Conservation (phyloP, 257 asterid genomes). For the Solanum neorickii region DNA sequence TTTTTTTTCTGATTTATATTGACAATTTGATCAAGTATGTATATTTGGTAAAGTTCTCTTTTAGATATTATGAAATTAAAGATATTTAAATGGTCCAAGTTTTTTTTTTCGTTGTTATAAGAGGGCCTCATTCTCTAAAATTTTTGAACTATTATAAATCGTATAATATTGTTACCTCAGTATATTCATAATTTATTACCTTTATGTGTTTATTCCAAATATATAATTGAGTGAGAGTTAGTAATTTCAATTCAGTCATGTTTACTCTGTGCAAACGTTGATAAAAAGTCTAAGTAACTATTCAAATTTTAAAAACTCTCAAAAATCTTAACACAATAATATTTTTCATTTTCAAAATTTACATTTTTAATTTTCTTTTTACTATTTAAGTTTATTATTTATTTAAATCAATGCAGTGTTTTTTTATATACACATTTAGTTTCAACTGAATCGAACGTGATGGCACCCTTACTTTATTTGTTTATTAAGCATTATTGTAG, state of each 20-base stretch:
- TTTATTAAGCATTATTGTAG: background rate
- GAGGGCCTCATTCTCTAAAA: too few species aligned
- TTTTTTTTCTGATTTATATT: too few species aligned
- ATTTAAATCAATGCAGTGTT: background rate
- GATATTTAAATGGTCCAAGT: background rate
- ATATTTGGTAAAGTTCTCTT: too few species aligned
- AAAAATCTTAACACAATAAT: too few species aligned
- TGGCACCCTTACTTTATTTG: background rate
- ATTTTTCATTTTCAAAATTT: background rate
- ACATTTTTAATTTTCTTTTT: too few species aligned
- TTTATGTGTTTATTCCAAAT: background rate
- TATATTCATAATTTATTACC: background rate
- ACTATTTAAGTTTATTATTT: background rate
- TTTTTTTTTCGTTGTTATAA: background rate
- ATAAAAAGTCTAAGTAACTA: background rate
- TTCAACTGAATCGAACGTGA: too few species aligned
- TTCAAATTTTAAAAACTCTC: too few species aligned
- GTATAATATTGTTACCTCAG: background rate
- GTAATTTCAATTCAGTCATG: background rate
- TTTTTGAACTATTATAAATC: too few species aligned
- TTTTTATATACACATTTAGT: too few species aligned
- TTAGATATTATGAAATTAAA: background rate
- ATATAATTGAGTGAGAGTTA: too few species aligned
- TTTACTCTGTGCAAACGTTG: too few species aligned
- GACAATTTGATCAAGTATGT: background rate